Base-by-base conservation (phyloP, 371 early-diverging fungal species). In the Saksenaea oblongispora region DNA sequence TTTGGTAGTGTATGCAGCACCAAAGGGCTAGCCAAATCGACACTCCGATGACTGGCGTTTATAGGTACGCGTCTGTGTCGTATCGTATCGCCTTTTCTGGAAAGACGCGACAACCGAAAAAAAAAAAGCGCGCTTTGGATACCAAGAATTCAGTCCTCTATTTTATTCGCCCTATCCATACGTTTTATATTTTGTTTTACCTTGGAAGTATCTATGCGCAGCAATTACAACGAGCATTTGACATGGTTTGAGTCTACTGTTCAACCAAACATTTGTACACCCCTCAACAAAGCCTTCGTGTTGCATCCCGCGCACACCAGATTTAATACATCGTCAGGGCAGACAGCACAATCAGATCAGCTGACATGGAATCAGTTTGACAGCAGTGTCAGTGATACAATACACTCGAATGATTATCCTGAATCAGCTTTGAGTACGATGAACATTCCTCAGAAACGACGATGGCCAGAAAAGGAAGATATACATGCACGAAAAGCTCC, bases 191-290 rank as follows among this genome's bases (percentile, higher is more conserved):
- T 31, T 7, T 31, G 7, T 31, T 31, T 7, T 31, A 31, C 31
- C 31, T n/a, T n/a, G n/a, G n/a, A n/a, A n/a, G 31, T 31, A 7
- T 7, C 31, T 7, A 66, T 66, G 67, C 57, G 54, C 41, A 18
- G 31, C n/a, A 66, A 66, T 41, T 59, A 66, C 58, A 51, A 42
- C 35, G 27, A 61, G 15, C 57, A 66, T 51, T 37, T 61, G 26
- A 53, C 57, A 1, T 37, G 58, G 42, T 66, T 62, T 18, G 22
- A 62, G 14, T 17, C 11, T 3, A 39, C 17, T 0, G 26, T 58
- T 7, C 7, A 24, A 28, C 58, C 61, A 2, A 28, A 37, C 55
- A 37, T 66, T 47, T 22, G 51, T 22, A 22, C 22, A 47, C 51
- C 51, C 22, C n/a, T 47, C 22, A 17, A 47, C 24, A 22, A 24